These are phyloP conservation scores for Halophytophthora polymorphica DNA, from an alignment of 352 stramenopile species.

Conservation along the genomic window DNA sequence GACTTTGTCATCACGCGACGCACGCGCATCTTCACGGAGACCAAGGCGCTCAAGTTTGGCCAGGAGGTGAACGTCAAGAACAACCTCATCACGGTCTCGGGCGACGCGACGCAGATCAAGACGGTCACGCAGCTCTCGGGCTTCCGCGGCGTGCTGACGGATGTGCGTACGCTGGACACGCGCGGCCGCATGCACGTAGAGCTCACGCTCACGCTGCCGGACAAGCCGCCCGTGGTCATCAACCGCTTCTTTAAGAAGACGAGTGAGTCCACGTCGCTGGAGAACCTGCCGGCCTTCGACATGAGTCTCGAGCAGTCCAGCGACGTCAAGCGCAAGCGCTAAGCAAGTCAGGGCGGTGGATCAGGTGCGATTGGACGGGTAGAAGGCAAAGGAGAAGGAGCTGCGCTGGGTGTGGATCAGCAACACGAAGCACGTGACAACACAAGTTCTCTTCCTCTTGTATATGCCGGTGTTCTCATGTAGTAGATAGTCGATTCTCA, in stretches of 20 bases:
- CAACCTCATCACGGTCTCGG: constrained; percentile 84
- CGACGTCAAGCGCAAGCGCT: constrained; percentile 86
- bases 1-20: constrained; percentile 86
- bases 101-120: constrained; percentile 65
- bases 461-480: too few species aligned
- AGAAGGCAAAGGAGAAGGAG: neutral
- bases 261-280: constrained; percentile 82
- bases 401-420: neutral
- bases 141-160: constrained; percentile 72
- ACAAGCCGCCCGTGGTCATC: constrained; percentile 76
- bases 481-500: too few species aligned
- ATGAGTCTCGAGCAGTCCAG: constrained; percentile 78
- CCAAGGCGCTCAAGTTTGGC: constrained; percentile 84
- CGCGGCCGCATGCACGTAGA: constrained; percentile 81
- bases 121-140: constrained; percentile 80
- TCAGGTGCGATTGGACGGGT: constrained; percentile 11
- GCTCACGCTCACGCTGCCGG: constrained; percentile 69
- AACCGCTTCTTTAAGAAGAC: constrained; percentile 87
- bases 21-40: constrained; percentile 89
- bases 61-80: constrained; percentile 87
- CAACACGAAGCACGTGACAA: too few species aligned
- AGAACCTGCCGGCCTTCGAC: constrained; percentile 86
- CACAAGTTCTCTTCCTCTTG: constrained; percentile 1
- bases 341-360: constrained; percentile 9
- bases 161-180: constrained; percentile 72